Evolutionary conservation across 208 protist genomes (phyloP).

Genomic region (Polymyxa betae): DNA sequence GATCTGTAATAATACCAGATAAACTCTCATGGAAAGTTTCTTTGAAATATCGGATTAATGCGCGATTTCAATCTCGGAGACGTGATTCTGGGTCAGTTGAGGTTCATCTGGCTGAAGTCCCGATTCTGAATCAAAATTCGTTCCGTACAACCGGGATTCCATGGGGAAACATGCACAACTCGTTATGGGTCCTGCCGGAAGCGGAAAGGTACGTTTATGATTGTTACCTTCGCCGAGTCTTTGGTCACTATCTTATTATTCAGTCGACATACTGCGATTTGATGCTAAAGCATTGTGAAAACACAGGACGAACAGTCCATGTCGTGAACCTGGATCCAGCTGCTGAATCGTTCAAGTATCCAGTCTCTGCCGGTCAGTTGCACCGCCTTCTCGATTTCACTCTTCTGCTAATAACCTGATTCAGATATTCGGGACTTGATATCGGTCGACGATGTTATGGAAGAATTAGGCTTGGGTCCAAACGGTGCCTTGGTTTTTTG

Average conservation of each 20-base stretch:
- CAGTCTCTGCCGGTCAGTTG: constrained; percentile 6
- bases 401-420: too few relatives aligned
- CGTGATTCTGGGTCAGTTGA: too few relatives aligned
- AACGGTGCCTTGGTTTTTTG: constrained; percentile 84
- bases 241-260: not conserved
- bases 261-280: constrained; percentile 78
- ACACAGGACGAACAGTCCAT: constrained; percentile 71
- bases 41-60: too few relatives aligned
- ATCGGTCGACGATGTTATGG: constrained; percentile 74
- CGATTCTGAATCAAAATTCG: too few relatives aligned
- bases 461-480: constrained; percentile 78
- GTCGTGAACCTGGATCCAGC: constrained; percentile 83
- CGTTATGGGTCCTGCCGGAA: constrained; percentile 80
- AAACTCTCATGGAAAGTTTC: too few relatives aligned
- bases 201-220: constrained; percentile 64
- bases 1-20: too few relatives aligned
- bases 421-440: constrained; percentile 33
- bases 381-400: too few relatives aligned
- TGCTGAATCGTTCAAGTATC: constrained; percentile 62
- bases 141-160: too few relatives aligned
- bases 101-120: too few relatives aligned
- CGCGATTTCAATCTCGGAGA: too few relatives aligned
- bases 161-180: constrained; percentile 77
- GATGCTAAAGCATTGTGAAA: constrained; percentile 74
- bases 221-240: not conserved